Evolutionary conservation across 306 rosid genomes (phyloP).

Genomic region (Trichosanthes truncata): DNA sequence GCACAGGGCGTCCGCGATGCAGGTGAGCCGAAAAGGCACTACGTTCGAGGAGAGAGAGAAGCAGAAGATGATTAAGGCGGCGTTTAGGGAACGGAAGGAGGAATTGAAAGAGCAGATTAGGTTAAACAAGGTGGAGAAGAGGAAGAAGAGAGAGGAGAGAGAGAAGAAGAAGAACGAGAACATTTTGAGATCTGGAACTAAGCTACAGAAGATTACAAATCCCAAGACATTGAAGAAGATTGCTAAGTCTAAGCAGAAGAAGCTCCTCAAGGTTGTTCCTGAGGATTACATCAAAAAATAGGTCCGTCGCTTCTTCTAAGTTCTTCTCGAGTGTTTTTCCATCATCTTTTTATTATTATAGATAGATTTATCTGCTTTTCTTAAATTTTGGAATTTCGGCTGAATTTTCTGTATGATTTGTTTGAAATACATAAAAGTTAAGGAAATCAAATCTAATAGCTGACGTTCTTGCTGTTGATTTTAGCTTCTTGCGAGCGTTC

Average conservation of each 20-base stretch:
- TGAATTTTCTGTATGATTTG: not conserved
- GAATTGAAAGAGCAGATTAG: slow-evolving; percentile 75
- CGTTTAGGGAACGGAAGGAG: slow-evolving; percentile 55
- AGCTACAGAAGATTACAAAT: slow-evolving; percentile 66
- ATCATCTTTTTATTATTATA: not conserved
- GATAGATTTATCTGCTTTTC: not conserved
- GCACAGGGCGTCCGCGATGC: slow-evolving; percentile 53
- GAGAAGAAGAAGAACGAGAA: slow-evolving; percentile 92
- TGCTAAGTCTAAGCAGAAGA: slow-evolving; percentile 66
- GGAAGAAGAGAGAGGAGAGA: slow-evolving; percentile 74
- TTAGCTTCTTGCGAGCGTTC: not conserved
- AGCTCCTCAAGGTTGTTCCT: slow-evolving; percentile 65
- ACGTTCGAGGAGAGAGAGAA: slow-evolving; percentile 57
- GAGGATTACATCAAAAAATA: slow-evolving; percentile 28
- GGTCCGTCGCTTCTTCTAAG: not conserved
- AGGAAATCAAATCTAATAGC: not conserved
- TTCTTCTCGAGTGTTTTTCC: too few species aligned
- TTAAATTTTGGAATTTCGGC: not conserved
- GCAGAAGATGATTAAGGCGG: slow-evolving; percentile 66
- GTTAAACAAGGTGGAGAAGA: slow-evolving; percentile 66
- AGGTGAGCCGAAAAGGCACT: slow-evolving; percentile 49
- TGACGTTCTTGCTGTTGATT: not conserved
- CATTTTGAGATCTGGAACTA: slow-evolving; percentile 64
- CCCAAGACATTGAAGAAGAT: slow-evolving; percentile 77
- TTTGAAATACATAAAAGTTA: not conserved